Evolutionary conservation across 148 eudicot genomes (phyloP).

Genomic region (Camellia granthamiana): DNA sequence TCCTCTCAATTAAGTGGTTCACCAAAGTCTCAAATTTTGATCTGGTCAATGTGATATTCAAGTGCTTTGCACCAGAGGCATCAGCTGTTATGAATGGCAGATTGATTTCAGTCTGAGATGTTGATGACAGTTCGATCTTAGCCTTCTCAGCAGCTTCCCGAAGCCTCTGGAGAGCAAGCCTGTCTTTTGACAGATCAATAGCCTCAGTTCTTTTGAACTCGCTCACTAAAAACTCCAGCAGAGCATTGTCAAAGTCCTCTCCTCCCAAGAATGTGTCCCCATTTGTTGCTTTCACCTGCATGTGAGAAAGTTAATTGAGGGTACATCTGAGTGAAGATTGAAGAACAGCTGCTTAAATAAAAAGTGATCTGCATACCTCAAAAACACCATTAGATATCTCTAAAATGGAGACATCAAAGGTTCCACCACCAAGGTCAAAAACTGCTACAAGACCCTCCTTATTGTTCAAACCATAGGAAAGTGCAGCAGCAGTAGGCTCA

Average conservation of each 20-base stretch:
- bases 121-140: slow-evolving; percentile 89
- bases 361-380: slow-evolving; percentile 51
- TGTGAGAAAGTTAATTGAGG: background rate
- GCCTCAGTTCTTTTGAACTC: slow-evolving; percentile 81
- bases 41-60: slow-evolving; percentile 85
- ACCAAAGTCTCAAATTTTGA: slow-evolving; percentile 90
- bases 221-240: slow-evolving; percentile 70
- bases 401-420: slow-evolving; percentile 92
- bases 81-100: slow-evolving; percentile 92
- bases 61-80: slow-evolving; percentile 86
- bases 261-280: slow-evolving; percentile 99
- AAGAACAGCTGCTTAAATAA: background rate
- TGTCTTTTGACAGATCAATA: slow-evolving; percentile 67
- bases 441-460: slow-evolving; percentile 96
- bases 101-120: slow-evolving; percentile 90
- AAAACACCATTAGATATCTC: slow-evolving; percentile 94
- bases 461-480: slow-evolving; percentile 88
- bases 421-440: slow-evolving; percentile 98
- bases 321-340: background rate
- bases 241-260: slow-evolving; percentile 87
- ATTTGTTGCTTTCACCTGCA: slow-evolving; percentile 96
- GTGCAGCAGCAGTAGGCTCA: slow-evolving; percentile 99
- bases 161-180: slow-evolving; percentile 87
- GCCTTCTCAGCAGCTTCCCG: slow-evolving; percentile 97
- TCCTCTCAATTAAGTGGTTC: slow-evolving; percentile 75